Evolutionary conservation across 1,284 basidiomycete species (phyloP).

Genomic region (Cutaneotrichosporon spelunceum): DNA sequence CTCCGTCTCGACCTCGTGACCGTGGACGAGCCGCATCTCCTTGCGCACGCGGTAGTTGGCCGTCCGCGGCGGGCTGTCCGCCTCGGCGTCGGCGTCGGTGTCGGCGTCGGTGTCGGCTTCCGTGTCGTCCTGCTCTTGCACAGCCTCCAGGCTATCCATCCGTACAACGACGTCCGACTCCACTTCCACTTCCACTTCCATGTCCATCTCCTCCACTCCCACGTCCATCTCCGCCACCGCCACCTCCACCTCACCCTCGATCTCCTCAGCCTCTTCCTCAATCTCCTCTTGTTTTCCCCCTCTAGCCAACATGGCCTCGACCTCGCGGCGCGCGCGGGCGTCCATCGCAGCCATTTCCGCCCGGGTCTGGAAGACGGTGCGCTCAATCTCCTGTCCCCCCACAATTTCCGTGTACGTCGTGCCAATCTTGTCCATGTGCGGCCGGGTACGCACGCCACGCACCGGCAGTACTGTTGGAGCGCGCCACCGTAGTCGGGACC

Average conservation of each 20-base stretch:
- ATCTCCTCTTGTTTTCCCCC: not conserved
- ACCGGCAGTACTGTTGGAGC: not conserved
- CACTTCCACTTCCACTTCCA: not conserved
- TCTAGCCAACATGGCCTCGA: not conserved
- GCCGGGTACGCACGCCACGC: not conserved
- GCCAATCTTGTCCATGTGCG: not conserved
- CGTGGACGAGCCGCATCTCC: not conserved
- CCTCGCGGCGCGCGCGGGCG: not conserved
- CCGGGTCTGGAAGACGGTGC: not conserved
- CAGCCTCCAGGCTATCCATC: not conserved
- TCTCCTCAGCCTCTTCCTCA: not conserved
- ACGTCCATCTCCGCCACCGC: no score
- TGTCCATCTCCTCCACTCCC: no score
- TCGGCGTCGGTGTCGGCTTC: not conserved
- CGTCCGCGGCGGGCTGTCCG: not conserved
- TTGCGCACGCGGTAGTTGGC: not conserved
- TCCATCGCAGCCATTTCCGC: not conserved
- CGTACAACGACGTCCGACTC: no score
- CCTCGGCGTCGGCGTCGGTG: not conserved
- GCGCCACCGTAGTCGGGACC: constrained; percentile 3
- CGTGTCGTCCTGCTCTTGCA: not conserved
- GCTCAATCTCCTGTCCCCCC: not conserved
- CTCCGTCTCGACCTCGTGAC: not conserved
- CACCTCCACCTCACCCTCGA: no score
- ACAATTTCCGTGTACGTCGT: not conserved